Evolutionary conservation across 306 rosid species (phyloP), one percentile per base, ranked within the genome.

Genomic region (Lathyrus aphaca): DNA sequence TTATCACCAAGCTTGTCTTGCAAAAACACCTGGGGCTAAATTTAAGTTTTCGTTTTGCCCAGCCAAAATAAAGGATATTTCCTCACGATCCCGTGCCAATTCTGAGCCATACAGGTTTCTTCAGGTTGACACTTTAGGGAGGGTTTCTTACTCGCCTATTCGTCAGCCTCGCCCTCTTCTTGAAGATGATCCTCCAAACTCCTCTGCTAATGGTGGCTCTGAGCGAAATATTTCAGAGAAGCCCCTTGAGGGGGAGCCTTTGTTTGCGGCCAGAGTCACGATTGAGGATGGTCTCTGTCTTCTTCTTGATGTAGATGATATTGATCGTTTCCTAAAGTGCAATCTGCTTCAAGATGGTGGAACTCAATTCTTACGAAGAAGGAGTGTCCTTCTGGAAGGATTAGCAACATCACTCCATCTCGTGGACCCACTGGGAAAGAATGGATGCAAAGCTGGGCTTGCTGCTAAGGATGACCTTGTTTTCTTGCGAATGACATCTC

Each of bases 241-340:
- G 75, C 72, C 85, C 49, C 85, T 84, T 61, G 85, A 84, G 42
- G 74, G 78, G 59, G 88, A 84, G 82, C 79, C 88, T 27, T 60
- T 81, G 83, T 79, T 84, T 84, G 85, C 85, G 19, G 85, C 88
- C 53, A 81, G 88, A 43, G 79, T 84, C 65, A 68, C 85, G 7
- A 68, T 84, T 71, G 88, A 84, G 73, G 88, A 84, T 68, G 81
- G 85, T 35, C 69, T 84, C 3, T 81, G 80, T 75, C 79, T 84
- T 72, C 85, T 84, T 78, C 88, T 84, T 60, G 88, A 84, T 72
- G 74, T 84, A 19, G 88, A 78, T 48, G 88, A 84, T 68, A 78
- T 84, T 58, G 88, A 84, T 68, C 83, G 85, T 21, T 79, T 81
- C 51, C 54, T 81, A 6, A 74, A 75, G 64, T 66, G 66, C 67